Evolutionary conservation across 371 early-diverging fungal species (phyloP).

Genomic region (Entomophthora muscae): DNA sequence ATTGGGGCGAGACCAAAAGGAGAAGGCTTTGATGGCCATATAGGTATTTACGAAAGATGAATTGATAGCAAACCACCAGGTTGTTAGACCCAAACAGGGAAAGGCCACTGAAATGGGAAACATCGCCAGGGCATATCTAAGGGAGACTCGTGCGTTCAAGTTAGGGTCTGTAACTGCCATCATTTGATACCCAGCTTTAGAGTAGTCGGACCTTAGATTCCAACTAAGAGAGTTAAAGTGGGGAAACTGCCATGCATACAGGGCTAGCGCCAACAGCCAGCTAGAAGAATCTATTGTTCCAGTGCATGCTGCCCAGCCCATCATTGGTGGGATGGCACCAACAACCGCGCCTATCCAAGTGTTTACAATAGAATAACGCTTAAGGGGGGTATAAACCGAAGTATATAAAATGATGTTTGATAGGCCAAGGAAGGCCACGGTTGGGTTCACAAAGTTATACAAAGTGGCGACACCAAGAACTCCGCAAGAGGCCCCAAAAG

Average conservation of each 20-base stretch:
- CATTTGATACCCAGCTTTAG: slow-evolving; percentile 95
- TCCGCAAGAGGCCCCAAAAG: slow-evolving; percentile 55
- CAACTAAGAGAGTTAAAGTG: slow-evolving; percentile 90
- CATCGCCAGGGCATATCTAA: slow-evolving; percentile 69
- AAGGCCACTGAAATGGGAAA: slow-evolving; percentile 51
- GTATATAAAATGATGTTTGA: slow-evolving; percentile 81
- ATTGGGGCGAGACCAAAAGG: slow-evolving; percentile 57
- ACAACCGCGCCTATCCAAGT: slow-evolving; percentile 94
- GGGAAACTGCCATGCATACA: slow-evolving; percentile 97
- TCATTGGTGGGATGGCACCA: slow-evolving; percentile 94
- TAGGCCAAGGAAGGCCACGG: slow-evolving; percentile 60
- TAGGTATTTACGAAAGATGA: slow-evolving; percentile 55
- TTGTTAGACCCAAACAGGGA: slow-evolving; percentile 58
- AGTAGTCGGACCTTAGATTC: slow-evolving; percentile 84
- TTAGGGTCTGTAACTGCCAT: slow-evolving; percentile 74
- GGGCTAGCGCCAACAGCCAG: slow-evolving; percentile 52
- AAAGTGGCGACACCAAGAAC: slow-evolving; percentile 47
- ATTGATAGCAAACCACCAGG: slow-evolving; percentile 59
- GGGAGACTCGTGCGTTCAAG: slow-evolving; percentile 70
- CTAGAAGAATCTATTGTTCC: slow-evolving; percentile 59
- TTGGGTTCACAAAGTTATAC: slow-evolving; percentile 60
- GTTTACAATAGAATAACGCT: slow-evolving; percentile 79
- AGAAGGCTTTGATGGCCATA: slow-evolving; percentile 43
- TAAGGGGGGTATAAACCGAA: slow-evolving; percentile 82
- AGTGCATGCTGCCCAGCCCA: slow-evolving; percentile 89